These are phyloP conservation scores for Nakaseomyces glabratus DNA, from an alignment of 1,139 yeast genomes.

Conservation along the genomic window DNA sequence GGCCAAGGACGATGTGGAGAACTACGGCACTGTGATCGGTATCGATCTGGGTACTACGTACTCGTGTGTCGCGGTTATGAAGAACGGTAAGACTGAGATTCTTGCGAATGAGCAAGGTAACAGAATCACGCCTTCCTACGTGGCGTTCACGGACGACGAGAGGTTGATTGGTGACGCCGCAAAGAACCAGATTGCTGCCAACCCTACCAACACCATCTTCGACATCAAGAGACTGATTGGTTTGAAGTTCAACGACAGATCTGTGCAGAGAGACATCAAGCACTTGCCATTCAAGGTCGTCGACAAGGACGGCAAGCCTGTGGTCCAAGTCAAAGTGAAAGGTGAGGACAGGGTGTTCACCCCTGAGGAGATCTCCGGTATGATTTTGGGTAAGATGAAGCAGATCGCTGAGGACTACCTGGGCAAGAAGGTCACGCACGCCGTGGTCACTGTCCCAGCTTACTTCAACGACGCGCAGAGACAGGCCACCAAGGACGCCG, in stretches of 20 bases:
- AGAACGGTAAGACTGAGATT: conserved; percentile 83
- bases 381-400: conserved; percentile 89
- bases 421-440: conserved; percentile 83
- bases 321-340: conserved; percentile 59
- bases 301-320: conserved; percentile 70
- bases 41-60: conserved; percentile 80
- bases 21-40: conserved; percentile 69
- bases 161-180: conserved; percentile 93
- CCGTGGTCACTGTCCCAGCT: conserved; percentile 95
- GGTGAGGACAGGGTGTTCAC: conserved; percentile 52
- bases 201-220: conserved; percentile 69
- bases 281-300: conserved; percentile 67
- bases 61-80: conserved; percentile 93
- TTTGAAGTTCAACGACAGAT: conserved; percentile 61
- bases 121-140: conserved; percentile 88
- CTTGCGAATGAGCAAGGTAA: conserved; percentile 94
- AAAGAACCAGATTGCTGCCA: conserved; percentile 82
- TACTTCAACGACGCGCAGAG: conserved; percentile 96
- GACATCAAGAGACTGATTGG: conserved; percentile 87
- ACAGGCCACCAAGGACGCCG: conserved; percentile 95
- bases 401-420: conserved; percentile 86
- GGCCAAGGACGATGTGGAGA: conserved; percentile 40
- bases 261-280: conserved; percentile 75
- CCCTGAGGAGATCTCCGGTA: conserved; percentile 86
- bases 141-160: conserved; percentile 76